Evolutionary conservation across 1,139 yeast genomes (phyloP), one percentile per base, ranked within the genome.

Genomic region (Groenewaldozyma auringiensis): DNA sequence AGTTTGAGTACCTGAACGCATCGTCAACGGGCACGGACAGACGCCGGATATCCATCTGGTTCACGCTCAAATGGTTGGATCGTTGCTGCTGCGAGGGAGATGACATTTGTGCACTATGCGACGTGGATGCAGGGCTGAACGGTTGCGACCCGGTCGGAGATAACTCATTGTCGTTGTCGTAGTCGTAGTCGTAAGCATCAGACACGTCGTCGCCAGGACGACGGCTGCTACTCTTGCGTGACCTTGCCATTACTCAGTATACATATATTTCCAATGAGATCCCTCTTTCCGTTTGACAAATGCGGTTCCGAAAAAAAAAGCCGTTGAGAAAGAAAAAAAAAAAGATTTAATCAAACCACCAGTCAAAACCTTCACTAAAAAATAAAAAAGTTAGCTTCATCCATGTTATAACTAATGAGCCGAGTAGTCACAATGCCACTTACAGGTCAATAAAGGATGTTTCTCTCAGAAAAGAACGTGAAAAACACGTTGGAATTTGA

Each of bases 1-100:
- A 35, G 42, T 25, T 43, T 39, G 43, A 45, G 44, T n/a, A 35
- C 38, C 42, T 22, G 39, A 55, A 55, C n/a, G 59, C 58, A 41
- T 55, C 59, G 44, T 53, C 55, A n/a, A 55, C 57, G 3, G 58
- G 55, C 17, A 55, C 45, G 2, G 58, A 52, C 6, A 55, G 37
- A 1, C 58, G 57, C 13, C 58, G 51, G 21, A 53, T 54, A 4
- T 47, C 51, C 21, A 29, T 27, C 9, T 37, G 21, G 22, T 20
- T 18, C 11, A 17, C 18, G 36, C 20, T 33, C 9, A 25, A 8
- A 25, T 25, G 29, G 29, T 25, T 25, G 11, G 29, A 25, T 13
- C 36, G 16, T 6, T 17, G 11, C 4, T 6, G 16, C 18, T 4
- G 18, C 4, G 36, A 14, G 18, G 36, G 16, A n/a, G 36, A 13